A percentile compares a stretch with the other conserved stretches of the same genome.
Evolutionary conservation across 164 flowering plant species (phyloP).

Genomic region (Magnolia changhungtana): DNA sequence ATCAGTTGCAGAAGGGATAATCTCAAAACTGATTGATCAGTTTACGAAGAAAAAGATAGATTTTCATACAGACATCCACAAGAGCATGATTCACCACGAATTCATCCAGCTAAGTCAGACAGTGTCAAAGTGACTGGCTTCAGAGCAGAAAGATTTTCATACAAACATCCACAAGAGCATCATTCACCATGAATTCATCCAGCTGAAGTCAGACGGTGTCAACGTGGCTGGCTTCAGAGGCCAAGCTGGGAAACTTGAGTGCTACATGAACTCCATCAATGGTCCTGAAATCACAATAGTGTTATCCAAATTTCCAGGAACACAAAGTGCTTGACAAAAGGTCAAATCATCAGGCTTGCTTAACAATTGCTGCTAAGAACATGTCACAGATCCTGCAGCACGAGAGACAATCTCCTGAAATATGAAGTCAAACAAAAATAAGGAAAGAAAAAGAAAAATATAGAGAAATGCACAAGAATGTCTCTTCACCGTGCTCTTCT

Average conservation of each 20-base stretch:
- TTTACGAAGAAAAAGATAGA: not conserved
- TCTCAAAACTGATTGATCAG: not conserved
- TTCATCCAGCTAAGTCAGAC: too few relatives aligned
- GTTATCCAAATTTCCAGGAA: slow-evolving; percentile 4
- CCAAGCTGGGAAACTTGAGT: slow-evolving; percentile 7
- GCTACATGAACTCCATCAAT: not conserved
- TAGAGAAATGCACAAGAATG: not conserved
- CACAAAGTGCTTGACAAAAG: slow-evolving; percentile 1
- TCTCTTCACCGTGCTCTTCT: slow-evolving; percentile 8
- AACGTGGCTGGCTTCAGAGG: not conserved
- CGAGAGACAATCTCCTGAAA: slow-evolving; percentile 8
- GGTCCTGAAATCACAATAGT: not conserved
- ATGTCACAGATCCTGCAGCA: slow-evolving; percentile 16
- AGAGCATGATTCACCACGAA: too few relatives aligned
- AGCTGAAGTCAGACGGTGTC: not conserved
- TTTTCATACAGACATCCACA: not conserved
- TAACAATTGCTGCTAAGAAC: slow-evolving; percentile 8
- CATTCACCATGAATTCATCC: too few relatives aligned
- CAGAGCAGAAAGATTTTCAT: too few relatives aligned
- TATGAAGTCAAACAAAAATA: not conserved
- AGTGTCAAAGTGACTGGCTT: too few relatives aligned
- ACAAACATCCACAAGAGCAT: too few relatives aligned
- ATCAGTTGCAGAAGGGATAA: not conserved
- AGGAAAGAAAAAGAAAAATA: not conserved
- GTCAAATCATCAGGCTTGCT: not conserved